Base-by-base conservation (phyloP, 2,329 filamentous ascomycete genomes). In the Diaporthe destruens region DNA sequence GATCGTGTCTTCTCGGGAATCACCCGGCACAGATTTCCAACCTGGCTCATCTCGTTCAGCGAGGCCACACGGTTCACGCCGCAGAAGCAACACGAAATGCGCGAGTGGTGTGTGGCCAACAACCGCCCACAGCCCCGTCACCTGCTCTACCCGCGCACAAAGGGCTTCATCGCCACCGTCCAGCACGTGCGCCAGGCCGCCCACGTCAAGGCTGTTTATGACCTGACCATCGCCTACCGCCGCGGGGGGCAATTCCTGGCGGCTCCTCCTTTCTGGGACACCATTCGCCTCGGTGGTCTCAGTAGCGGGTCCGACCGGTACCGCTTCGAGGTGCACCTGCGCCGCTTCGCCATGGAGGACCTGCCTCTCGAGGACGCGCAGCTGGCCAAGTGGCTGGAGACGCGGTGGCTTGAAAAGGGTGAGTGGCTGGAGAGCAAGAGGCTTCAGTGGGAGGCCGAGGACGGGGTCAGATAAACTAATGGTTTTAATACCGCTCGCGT, bases 41-140 rank as follows among this genome's bases (percentile, higher is more conserved):
- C 86, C 36, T 92, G 88, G 90, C 87, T 91, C 76, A 86, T 92
- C 76, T 89, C 88, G 76, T 91, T 89, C 83, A 90, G 87, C 77
- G 90, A 92, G 81, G 87, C 86, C n/a, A 91, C 89, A 11, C 85
- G 89, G 74, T 91, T 85, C 78, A 90, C 87, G 3, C 81, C 82
- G 0, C 77, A 81, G 71, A 91, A 90, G 79, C 86, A 87, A 75
- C 80, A 82, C 56, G 83, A 86, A 74, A 86, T 88, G 1, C 82
- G 82, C 72, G 77, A 79, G 8, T 91, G 87, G 86, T 91, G 88
- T 80, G 82, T 83, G 70, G 81, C 82, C 73, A 85, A 87, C 75
- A 78, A 82, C 74, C 85, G 84, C 59, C 84, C 85, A 2, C 83
- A 89, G 74, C 88, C 88, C 8, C 83, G 84, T 79, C 87, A 92